Conservation (phyloP, 1,284 basidiomycete species). For the Marasmius tenuissimus region DNA sequence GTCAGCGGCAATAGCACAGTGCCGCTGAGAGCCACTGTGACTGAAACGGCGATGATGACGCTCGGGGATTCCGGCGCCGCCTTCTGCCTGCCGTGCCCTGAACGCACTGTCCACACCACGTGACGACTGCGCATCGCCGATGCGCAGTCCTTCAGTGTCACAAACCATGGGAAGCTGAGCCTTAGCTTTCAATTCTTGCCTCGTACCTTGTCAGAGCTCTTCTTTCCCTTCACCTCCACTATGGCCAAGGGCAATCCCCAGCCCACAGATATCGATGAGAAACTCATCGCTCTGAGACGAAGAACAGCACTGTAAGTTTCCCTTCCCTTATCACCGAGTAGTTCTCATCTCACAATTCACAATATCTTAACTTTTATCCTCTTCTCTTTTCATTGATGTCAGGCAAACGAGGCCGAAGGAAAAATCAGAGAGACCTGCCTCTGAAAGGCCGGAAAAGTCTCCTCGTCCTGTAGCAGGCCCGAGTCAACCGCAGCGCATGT, state of each 20-base stretch:
- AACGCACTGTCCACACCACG: not conserved
- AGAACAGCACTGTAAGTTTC: conserved; percentile 58
- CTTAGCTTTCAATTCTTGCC: not conserved
- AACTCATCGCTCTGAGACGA: conserved; percentile 63
- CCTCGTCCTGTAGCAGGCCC: conserved; percentile 27
- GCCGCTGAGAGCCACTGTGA: no score
- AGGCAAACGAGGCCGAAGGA: conserved; percentile 50
- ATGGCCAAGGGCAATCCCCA: conserved; percentile 26
- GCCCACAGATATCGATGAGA: conserved; percentile 67
- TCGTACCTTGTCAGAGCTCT: not conserved
- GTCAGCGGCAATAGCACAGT: no score
- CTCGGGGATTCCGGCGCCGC: no score
- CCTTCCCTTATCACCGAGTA: conserved; percentile 1
- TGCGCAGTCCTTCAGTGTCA: not conserved
- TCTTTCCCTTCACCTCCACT: not conserved
- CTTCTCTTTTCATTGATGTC: not conserved
- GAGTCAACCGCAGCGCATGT: conserved; percentile 26
- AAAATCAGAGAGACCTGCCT: conserved; percentile 38
- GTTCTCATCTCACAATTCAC: conserved; percentile 2
- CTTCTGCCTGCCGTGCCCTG: no score
- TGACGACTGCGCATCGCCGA: not conserved
- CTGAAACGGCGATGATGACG: no score
- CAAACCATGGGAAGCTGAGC: not conserved
- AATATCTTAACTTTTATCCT: conserved; percentile 9
- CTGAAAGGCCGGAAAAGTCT: conserved; percentile 22